Evolutionary conservation across 1,284 basidiomycete genomes (phyloP).

Genomic region (Malassezia furfur): DNA sequence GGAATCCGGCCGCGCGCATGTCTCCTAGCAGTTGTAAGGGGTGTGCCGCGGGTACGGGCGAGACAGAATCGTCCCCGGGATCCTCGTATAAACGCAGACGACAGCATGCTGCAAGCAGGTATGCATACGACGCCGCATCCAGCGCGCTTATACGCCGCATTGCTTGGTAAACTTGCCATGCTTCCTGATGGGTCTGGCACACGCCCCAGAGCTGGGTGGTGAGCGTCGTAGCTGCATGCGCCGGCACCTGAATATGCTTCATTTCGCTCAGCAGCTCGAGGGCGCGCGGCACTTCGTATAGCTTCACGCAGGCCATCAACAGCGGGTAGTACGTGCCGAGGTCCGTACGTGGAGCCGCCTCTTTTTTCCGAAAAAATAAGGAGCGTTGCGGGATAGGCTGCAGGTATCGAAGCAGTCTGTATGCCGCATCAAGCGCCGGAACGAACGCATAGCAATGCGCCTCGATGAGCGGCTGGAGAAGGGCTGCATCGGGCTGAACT

Average conservation of each 20-base stretch:
- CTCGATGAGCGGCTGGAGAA: conserved; percentile 25
- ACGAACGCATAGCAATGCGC: conserved; percentile 33
- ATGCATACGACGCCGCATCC: conserved; percentile 1
- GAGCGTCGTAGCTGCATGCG: conserved; percentile 12
- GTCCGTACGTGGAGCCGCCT: background rate
- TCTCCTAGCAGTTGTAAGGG: conserved; percentile 73
- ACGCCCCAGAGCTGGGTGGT: conserved; percentile 17
- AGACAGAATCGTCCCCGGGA: background rate
- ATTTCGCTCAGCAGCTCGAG: conserved; percentile 18
- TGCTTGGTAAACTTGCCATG: conserved; percentile 21
- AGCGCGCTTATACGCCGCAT: conserved; percentile 4
- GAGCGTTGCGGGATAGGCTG: background rate
- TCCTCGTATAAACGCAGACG: background rate
- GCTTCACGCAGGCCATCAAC: conserved; percentile 24
- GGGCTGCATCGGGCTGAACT: conserved; percentile 18
- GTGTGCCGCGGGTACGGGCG: conserved; percentile 55
- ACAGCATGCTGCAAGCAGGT: conserved; percentile 3
- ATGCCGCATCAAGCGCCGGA: conserved; percentile 24
- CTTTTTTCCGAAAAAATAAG: background rate
- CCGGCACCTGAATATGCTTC: conserved; percentile 11
- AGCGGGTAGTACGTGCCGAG: conserved; percentile 19
- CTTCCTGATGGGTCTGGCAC: conserved; percentile 21
- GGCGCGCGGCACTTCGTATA: conserved; percentile 20
- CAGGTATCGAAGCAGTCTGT: conserved; percentile 21
- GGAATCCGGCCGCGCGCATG: conserved; percentile 63